Base-by-base conservation (phyloP, 768 basidiomycete genomes). In the Boletus vinaceobasis region DNA sequence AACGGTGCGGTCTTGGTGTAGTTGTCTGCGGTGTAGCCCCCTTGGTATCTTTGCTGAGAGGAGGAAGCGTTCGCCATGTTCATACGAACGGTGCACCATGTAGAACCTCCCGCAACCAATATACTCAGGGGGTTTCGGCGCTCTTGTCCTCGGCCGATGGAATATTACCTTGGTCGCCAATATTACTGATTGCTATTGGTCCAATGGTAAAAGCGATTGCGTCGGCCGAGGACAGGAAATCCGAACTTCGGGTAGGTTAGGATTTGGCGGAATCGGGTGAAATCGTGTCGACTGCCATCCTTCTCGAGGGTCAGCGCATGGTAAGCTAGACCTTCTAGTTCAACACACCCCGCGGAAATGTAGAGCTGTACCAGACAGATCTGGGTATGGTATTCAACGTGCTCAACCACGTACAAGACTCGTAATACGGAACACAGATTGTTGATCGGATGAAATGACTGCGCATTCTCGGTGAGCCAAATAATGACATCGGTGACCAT, bases 1-100 rank as follows among this genome's bases (percentile, higher is more conserved):
- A 87, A 92, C 10, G 82, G 72, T 14, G 84, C 89, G 29, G 79
- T 79, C 48, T 77, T 77, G 69, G 81, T 80, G 67, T 93, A 91
- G 43, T 73, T 62, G 1, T 76, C 70, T 14, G 88, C 80, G 33
- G 80, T 80, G 81, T 87, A 88, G 21, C 77, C 80, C 26, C 39
- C 53, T n/a, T 53, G 52, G n/a, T 15, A 29, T 0, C 5, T 37
- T 32, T 23, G 43, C 19, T 44, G 55, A 35, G 49, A 14, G 23
- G 49, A 14, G 23, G 21, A 19, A 23, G 32, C 1, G 39, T 46
- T 56, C 26, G 21, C 27, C 65, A 68, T 67, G 45, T 9, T 36
- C 46, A 2, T 37, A 14, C 19, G 5, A 29, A 44, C 5, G 4
- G 6, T 7, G 3, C 46, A 37, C 14, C 4, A 23, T 23, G 48